A percentile compares a stretch with the other conserved stretches of the same genome.
Conservation (phyloP, 352 stramenopile genomes). For the Globisporangium cystogenes region DNA sequence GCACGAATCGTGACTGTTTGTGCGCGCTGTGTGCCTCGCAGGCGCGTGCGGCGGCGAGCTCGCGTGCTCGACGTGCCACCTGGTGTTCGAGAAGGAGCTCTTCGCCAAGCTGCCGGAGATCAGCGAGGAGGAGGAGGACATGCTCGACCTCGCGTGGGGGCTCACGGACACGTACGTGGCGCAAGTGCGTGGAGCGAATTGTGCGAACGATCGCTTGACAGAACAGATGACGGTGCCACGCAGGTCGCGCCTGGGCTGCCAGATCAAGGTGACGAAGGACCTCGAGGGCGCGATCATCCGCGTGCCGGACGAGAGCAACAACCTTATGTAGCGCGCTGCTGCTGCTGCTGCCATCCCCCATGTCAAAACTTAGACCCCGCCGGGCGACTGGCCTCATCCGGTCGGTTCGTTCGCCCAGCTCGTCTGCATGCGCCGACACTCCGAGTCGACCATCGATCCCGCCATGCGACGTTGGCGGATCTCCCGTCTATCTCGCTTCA, state of each 20-base stretch:
- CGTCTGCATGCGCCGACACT: background rate
- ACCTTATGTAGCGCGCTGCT: constrained; percentile 71
- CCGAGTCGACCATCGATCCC: background rate
- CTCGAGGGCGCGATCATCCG: constrained; percentile 85
- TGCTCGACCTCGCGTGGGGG: constrained; percentile 93
- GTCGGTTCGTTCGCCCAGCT: background rate
- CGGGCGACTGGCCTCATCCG: background rate
- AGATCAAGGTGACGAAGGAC: constrained; percentile 86
- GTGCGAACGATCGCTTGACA: no score
- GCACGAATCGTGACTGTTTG: no score
- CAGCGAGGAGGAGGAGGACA: constrained; percentile 93
- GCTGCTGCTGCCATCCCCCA: background rate
- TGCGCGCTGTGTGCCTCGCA: background rate
- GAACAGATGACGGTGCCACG: background rate
- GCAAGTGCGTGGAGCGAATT: background rate
- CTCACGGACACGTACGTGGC: constrained; percentile 90
- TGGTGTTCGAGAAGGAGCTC: constrained; percentile 88
- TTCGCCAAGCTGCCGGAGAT: constrained; percentile 86
- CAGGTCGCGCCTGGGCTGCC: constrained; percentile 83
- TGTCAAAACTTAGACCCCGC: constrained; percentile 2
- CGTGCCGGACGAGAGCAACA: constrained; percentile 86
- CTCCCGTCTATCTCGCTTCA: background rate
- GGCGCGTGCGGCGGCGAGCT: constrained; percentile 91
- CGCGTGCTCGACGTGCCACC: constrained; percentile 93
- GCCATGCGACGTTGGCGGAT: background rate